Percentiles rank a stretch among this genome's conserved stretches.
Conservation (phyloP, 306 rosid genomes). For the Fragaria iinumae region DNA sequence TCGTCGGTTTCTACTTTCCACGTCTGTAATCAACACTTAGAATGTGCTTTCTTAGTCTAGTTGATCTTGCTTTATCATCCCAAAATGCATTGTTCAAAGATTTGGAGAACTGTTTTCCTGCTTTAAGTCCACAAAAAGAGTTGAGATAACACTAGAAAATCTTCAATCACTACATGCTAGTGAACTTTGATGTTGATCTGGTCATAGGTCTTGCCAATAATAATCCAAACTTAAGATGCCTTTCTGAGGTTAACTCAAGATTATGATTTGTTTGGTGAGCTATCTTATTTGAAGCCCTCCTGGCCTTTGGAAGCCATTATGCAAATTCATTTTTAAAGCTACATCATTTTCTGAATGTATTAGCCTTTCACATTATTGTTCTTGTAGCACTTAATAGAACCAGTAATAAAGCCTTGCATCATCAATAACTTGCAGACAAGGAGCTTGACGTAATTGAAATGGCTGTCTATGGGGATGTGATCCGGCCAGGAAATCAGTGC, state of each 20-base stretch:
- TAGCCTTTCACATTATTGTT: neutral
- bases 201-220: neutral
- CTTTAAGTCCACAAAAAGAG: neutral
- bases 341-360: neutral
- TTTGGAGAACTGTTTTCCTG: neutral
- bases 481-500: slow-evolving; percentile 87
- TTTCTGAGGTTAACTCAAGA: neutral
- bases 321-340: neutral
- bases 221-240: neutral
- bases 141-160: neutral
- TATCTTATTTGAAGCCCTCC: neutral
- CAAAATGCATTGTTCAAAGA: neutral
- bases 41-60: neutral
- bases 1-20: neutral
- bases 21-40: neutral
- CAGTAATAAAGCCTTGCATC: neutral
- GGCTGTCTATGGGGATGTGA: slow-evolving; percentile 96
- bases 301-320: slow-evolving; percentile 1
- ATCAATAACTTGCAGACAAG: slow-evolving; percentile 54
- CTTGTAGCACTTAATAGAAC: neutral
- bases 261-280: neutral
- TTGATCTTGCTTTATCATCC: neutral
- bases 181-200: slow-evolving; percentile 6
- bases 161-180: neutral
- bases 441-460: slow-evolving; percentile 92